Percentiles rank a stretch among this genome's conserved stretches.
Conservation (phyloP, 208 protist genomes). For the Angomonas deanei region DNA sequence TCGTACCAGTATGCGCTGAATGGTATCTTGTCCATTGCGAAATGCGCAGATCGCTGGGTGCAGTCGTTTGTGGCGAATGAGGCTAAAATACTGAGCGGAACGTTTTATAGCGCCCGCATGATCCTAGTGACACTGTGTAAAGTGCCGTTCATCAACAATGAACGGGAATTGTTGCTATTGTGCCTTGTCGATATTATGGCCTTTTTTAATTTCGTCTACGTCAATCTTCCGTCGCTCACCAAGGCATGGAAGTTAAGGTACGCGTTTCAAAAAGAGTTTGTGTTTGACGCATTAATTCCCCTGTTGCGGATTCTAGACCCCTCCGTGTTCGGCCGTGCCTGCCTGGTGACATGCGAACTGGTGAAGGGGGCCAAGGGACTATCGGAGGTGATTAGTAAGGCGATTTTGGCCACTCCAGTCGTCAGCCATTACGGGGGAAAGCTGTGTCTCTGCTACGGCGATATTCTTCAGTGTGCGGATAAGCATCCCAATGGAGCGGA, state of each 20-base stretch:
- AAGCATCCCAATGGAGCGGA: not conserved
- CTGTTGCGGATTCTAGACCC: slow-evolving; percentile 46
- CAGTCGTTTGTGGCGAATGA: slow-evolving; percentile 48
- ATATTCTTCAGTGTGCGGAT: not conserved
- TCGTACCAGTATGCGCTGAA: slow-evolving; percentile 53
- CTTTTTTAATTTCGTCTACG: slow-evolving; percentile 48
- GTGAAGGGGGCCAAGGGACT: slow-evolving; percentile 22
- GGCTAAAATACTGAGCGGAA: slow-evolving; percentile 15
- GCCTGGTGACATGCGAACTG: slow-evolving; percentile 30
- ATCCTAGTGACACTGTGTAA: slow-evolving; percentile 77
- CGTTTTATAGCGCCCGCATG: slow-evolving; percentile 34
- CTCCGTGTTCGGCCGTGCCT: slow-evolving; percentile 47
- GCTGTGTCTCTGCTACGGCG: not conserved
- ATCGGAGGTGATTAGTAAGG: not conserved
- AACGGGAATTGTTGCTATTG: slow-evolving; percentile 43
- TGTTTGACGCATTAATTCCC: slow-evolving; percentile 42
- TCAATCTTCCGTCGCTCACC: slow-evolving; percentile 37
- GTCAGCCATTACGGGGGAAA: not conserved
- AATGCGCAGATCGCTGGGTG: slow-evolving; percentile 57
- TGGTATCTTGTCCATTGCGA: slow-evolving; percentile 55
- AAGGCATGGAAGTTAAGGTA: slow-evolving; percentile 23
- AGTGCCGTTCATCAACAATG: slow-evolving; percentile 56
- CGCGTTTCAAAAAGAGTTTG: slow-evolving; percentile 38
- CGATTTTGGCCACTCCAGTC: not conserved
- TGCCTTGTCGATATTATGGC: slow-evolving; percentile 56